Base-by-base conservation (phyloP, 2,329 filamentous ascomycete species). In the Thyridium curvatum region DNA sequence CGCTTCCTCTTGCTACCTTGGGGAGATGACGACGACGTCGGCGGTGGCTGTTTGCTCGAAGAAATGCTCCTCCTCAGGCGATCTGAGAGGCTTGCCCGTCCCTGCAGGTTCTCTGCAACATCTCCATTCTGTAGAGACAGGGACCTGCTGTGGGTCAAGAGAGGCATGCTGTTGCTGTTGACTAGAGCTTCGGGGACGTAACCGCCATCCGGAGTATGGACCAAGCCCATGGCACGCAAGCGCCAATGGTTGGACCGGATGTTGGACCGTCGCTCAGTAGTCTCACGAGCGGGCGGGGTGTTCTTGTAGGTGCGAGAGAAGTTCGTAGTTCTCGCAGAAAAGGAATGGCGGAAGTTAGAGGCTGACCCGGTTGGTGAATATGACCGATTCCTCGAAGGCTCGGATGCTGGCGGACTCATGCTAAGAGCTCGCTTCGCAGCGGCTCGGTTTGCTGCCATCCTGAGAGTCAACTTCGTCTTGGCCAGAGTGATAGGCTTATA, bases 101-200 rank as follows among this genome's bases (percentile, higher is more conserved):
- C 21, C 21, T 26, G 21, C 10, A 10, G 21, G 21, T 6, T 26
- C 21, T 26, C 21, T 6, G 10, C 6, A 26, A 6, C 21, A 26
- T 26, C 21, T 26, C 21, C 21, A 26, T 26, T 26, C 21, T 26
- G 17, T 18, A n/a, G n/a, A 13, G 10, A 10, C 12, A 21, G 12
- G 12, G 4, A 13, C 5, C 16, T 34, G 15, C 32, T 14, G 34
- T 18, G 12, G 32, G 32, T 6, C 6, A n/a, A 12, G 30, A n/a
- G 7, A 13, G 13, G 30, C 30, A 32, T 32, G 30, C 30, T 32
- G 30, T n/a, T 32, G 30, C 13, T 32, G 30, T 45, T 37, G 13
- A 47, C 50, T 18, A 78, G 58, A 3, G 63, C 61, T 44, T 77
- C 72, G 6, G 72, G 73, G 48, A 43, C 70, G 33, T 51, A 52